Evolutionary conservation across 352 stramenopile genomes (phyloP), one percentile per base, ranked within the genome.

Genomic region (Phytophthora ohioensis): DNA sequence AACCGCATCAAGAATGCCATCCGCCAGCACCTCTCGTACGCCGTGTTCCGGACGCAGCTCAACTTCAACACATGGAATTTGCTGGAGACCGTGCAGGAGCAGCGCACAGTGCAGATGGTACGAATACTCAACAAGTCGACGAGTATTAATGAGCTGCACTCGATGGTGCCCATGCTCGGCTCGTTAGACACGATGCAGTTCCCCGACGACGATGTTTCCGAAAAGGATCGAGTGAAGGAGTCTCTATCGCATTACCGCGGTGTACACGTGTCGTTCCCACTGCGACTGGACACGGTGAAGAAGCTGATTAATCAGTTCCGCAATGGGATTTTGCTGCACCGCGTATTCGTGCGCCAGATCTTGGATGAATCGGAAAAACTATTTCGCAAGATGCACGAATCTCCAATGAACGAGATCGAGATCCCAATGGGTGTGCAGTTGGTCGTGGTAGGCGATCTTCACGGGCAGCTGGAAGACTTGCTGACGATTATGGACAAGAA

Each of bases 381-480:
- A 2, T 81, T 94, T n/a, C 74, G 47, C 9, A 71, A 70, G n/a
- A 68, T 76, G 9, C 73, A 86, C 46, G n/a, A 65, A 8, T 85
- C 79, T 4, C 78, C 84, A 5, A 92, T 94, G 86, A 95, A 91
- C 57, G 53, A 76, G 11, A 94, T 97, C 51, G 64, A 79, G 6
- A 86, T 98, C 36, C 85, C 86, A 1, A 64, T 84, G 3, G 90
- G 87, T n/a, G 87, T 94, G 42, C 89, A 89, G 48, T 77, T 98
- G 13, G 96, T 97, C 38, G 88, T 98, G 15, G 91, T 98, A 0
- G 95, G 95, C 15, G 95, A 98, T 79, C 75, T 98, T 2, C 95
- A 98, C 61, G 95, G 95, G 0, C 95, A 98, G 53, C 79, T 98
- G 15, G 89, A 97, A 66, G 97, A 99, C 63, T 73, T 99, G 31